Evolutionary conservation across 2,329 filamentous ascomycete species (phyloP).

Genomic region (Claviceps africana): DNA sequence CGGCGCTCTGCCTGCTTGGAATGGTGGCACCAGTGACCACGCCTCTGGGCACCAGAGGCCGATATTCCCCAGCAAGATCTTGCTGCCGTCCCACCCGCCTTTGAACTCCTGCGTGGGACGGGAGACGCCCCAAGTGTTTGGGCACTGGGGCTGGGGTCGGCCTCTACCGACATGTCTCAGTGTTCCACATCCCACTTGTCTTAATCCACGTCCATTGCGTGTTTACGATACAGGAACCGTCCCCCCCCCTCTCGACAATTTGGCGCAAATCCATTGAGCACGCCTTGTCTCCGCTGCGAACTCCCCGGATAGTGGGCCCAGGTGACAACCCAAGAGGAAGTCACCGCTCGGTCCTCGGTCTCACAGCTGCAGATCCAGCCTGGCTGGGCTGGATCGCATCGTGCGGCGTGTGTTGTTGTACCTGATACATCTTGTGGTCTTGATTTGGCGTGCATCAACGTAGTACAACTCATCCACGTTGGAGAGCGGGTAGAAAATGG

Average conservation of each 20-base stretch:
- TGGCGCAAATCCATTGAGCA: not conserved
- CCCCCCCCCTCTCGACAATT: not conserved
- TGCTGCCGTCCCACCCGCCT: conserved; percentile 1
- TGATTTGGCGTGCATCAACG: not conserved
- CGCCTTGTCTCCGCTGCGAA: not conserved
- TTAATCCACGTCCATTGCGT: not conserved
- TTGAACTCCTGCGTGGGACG: not conserved
- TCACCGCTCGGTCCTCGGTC: not conserved
- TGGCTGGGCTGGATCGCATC: not conserved
- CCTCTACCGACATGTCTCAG: not conserved
- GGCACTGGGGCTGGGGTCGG: not conserved
- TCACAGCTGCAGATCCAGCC: not conserved
- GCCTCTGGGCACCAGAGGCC: not conserved
- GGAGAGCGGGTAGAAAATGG: not conserved
- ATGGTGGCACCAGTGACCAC: not conserved
- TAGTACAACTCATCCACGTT: not conserved
- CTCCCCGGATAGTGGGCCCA: not conserved
- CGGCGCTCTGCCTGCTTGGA: not conserved
- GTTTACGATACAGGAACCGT: not conserved
- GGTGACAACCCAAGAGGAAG: not conserved
- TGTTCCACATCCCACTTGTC: not conserved
- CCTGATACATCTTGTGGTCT: no score
- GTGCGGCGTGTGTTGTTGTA: not conserved
- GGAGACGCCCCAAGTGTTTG: not conserved
- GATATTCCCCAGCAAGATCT: not conserved